Percentiles rank a stretch among this genome's conserved stretches.
Evolutionary conservation across 2,329 filamentous ascomycete species (phyloP).

Genomic region (Trichoderma sp.): DNA sequence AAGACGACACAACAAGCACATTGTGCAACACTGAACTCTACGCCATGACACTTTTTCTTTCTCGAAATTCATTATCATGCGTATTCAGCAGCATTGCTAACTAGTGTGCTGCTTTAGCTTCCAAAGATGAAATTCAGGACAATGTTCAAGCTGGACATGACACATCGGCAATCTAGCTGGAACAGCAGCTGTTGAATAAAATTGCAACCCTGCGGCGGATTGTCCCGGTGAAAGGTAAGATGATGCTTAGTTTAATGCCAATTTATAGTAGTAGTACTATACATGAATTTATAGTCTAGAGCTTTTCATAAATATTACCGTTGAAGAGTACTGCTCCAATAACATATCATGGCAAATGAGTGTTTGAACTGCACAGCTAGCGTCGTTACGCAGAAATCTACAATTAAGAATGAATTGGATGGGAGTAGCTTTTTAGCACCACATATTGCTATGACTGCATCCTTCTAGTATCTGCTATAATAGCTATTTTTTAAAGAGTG

Average conservation of each 20-base stretch:
- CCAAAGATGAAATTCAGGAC: background rate
- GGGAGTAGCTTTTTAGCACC: background rate
- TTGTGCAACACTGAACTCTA: constrained; percentile 69
- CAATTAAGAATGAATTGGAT: background rate
- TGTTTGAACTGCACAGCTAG: background rate
- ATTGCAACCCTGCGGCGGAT: background rate
- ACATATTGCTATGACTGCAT: too few relatives aligned
- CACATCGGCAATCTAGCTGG: background rate
- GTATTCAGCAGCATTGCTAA: constrained; percentile 6
- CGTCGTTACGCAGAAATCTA: background rate
- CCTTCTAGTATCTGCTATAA: too few relatives aligned
- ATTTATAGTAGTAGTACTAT: background rate
- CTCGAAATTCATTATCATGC: background rate
- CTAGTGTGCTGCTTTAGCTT: background rate
- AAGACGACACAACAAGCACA: constrained; percentile 73
- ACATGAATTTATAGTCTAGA: background rate
- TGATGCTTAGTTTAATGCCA: background rate
- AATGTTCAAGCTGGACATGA: background rate
- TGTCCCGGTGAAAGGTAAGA: background rate
- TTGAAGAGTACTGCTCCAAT: background rate
- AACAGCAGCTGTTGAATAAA: background rate
- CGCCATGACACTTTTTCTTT: background rate
- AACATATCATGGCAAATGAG: background rate
- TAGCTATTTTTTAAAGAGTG: background rate
- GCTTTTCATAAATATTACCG: background rate